Percentiles rank a stretch among this genome's conserved stretches.
phyloP scores from a whole-genome alignment of 2,329 filamentous ascomycete species.

The Cladosporium sp. region DNA sequence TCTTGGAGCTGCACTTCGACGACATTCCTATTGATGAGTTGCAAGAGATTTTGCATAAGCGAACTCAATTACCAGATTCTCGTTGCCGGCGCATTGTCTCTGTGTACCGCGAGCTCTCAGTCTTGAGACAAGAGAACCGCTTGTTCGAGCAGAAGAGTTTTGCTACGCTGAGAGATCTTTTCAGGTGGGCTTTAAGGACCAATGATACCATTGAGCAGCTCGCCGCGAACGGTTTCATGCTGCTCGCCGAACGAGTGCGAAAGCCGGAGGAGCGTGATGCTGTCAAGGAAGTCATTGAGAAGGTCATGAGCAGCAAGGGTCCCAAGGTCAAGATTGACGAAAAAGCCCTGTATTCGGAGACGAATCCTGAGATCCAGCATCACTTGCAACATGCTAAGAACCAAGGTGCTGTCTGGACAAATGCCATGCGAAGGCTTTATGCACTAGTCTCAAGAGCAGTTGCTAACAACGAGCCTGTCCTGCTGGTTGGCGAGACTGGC shows the following conservation, averaged over 20 bases:
- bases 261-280: conserved; percentile 81
- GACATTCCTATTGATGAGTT: conserved; percentile 96
- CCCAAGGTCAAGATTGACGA: conserved; percentile 73
- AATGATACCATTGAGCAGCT: conserved; percentile 87
- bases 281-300: conserved; percentile 86
- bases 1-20: conserved; percentile 95
- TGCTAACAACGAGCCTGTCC: conserved; percentile 86
- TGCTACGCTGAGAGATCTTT: conserved; percentile 91
- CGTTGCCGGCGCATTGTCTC: conserved; percentile 89
- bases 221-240: conserved; percentile 91
- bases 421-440: conserved; percentile 88
- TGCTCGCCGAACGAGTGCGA: conserved; percentile 91
- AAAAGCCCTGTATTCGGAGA: conserved; percentile 66
- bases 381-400: conserved; percentile 47
- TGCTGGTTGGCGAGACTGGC: conserved; percentile 94
- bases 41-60: conserved; percentile 84
- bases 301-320: conserved; percentile 68
- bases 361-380: conserved; percentile 40
- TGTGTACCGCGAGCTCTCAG: conserved; percentile 90
- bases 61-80: conserved; percentile 85
- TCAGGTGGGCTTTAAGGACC: conserved; percentile 86
- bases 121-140: conserved; percentile 83
- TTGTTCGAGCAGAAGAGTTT: conserved; percentile 98
- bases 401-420: conserved; percentile 85
- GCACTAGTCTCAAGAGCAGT: conserved; percentile 85